These are phyloP conservation scores for Castanopsis chinensis DNA, from an alignment of 306 rosid genomes.

Conservation along the genomic window DNA sequence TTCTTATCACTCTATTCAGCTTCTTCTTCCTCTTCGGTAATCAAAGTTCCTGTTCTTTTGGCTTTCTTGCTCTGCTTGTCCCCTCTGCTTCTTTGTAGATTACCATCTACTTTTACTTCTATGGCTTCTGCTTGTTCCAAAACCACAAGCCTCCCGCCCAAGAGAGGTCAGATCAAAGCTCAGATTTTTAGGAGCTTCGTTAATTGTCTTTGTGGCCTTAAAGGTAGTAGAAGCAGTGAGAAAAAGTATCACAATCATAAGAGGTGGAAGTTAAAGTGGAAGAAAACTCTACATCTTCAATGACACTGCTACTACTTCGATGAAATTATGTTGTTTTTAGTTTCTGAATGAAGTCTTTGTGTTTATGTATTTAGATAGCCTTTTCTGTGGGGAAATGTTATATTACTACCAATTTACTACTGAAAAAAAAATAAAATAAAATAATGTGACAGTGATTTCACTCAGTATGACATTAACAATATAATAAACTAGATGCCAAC, in stretches of 20 bases:
- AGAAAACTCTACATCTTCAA: constrained; percentile 22
- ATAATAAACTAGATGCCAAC: no score
- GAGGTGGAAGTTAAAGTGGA: neutral
- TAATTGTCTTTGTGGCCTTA: constrained; percentile 21
- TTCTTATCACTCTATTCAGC: neutral
- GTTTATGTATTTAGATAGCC: no score
- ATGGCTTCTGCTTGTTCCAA: constrained; percentile 20
- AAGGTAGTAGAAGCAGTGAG: constrained; percentile 14
- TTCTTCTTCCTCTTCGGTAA: neutral
- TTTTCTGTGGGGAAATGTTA: no score
- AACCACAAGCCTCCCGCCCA: constrained; percentile 12
- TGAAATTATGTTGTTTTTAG: no score
- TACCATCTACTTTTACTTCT: neutral
- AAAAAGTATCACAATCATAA: neutral
- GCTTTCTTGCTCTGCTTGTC: neutral
- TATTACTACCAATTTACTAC: no score
- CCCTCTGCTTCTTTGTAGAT: neutral
- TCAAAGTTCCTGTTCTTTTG: neutral
- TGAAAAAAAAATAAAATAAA: no score
- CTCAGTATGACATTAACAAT: no score
- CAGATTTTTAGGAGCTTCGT: constrained; percentile 28
- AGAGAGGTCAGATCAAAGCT: constrained; percentile 39
- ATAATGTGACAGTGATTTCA: no score
- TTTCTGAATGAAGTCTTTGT: no score
- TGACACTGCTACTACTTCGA: no score